Evolutionary conservation across 176 grass and related monocot genomes (phyloP).

Genomic region (Rhipidocladum racemiflorum): DNA sequence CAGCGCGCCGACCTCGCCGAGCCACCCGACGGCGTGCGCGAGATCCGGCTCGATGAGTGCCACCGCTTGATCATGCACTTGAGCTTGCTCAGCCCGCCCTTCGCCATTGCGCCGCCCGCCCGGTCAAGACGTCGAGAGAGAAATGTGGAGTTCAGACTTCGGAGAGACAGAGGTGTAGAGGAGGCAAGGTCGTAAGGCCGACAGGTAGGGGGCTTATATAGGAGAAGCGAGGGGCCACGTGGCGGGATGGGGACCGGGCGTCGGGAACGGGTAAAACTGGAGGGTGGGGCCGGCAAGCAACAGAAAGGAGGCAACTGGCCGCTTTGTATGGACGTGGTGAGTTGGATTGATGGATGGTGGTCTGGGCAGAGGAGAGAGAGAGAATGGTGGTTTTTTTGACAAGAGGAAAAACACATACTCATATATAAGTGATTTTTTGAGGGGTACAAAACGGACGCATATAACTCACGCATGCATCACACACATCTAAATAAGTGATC

Average conservation of each 20-base stretch:
- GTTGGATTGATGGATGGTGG: neutral
- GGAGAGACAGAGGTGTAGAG: neutral
- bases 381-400: too few species aligned
- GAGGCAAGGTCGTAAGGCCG: neutral
- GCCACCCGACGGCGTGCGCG: slow-evolving; percentile 38
- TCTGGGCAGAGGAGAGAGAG: neutral
- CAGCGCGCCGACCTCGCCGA: slow-evolving; percentile 36
- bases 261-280: slow-evolving; percentile 13
- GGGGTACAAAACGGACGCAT: too few species aligned
- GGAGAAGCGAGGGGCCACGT: neutral
- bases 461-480: too few species aligned
- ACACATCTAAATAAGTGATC: too few species aligned
- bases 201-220: slow-evolving; percentile 40
- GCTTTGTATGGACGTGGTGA: slow-evolving; percentile 17
- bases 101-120: slow-evolving; percentile 36
- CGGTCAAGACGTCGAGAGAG: neutral
- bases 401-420: too few species aligned
- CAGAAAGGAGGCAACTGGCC: slow-evolving; percentile 14
- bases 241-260: slow-evolving; percentile 2
- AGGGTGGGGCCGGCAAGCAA: neutral
- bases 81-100: slow-evolving; percentile 80
- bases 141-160: neutral
- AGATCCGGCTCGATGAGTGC: slow-evolving; percentile 73
- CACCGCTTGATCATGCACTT: slow-evolving; percentile 92
- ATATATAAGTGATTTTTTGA: too few species aligned